A percentile compares a stretch with the other conserved stretches of the same genome.
These are phyloP conservation scores for Sordaria brevicollis DNA, from an alignment of 495 filamentous ascomycete genomes.

Conservation along the genomic window DNA sequence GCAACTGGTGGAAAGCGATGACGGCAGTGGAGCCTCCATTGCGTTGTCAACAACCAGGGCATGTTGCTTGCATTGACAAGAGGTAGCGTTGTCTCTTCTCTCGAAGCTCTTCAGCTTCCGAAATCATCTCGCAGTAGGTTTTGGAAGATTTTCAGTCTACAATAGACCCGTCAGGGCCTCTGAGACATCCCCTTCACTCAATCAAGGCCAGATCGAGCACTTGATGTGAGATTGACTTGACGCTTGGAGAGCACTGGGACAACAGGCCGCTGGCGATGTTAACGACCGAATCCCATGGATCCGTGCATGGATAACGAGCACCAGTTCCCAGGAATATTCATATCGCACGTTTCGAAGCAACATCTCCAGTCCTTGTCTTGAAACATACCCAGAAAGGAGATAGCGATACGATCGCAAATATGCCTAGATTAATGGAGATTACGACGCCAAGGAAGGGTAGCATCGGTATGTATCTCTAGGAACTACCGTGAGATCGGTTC, in stretches of 20 bases:
- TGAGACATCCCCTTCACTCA: background rate
- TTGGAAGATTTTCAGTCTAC: background rate
- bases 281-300: background rate
- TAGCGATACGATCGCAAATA: background rate
- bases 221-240: background rate
- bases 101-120: background rate
- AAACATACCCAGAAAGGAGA: background rate
- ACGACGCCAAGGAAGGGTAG: background rate
- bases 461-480: background rate
- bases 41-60: background rate
- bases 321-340: background rate
- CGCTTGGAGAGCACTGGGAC: background rate
- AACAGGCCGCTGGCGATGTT: background rate
- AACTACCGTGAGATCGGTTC: background rate
- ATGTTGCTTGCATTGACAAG: background rate
- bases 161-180: background rate
- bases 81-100: background rate
- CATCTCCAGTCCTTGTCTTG: background rate
- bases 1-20: slow-evolving; percentile 4
- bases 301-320: background rate
- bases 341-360: background rate
- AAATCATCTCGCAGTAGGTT: background rate
- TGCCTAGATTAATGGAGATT: background rate
- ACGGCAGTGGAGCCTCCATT: slow-evolving; percentile 6
- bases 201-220: background rate